Base-by-base conservation (phyloP, 306 rosid genomes). In the Spatholobus suberectus region DNA sequence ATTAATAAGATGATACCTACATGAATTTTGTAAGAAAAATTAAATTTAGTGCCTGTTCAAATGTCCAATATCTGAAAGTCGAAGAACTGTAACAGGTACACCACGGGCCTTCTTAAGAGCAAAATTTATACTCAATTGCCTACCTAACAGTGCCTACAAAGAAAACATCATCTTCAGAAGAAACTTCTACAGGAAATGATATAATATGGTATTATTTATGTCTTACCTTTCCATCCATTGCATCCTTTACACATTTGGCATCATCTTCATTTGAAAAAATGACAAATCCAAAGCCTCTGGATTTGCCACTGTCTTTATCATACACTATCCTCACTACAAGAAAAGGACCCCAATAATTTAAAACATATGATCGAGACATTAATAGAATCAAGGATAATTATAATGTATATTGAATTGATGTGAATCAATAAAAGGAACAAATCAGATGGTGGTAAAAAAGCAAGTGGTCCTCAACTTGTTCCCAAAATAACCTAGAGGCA, bases 241-340 rank as follows among this genome's bases (percentile, higher is more conserved):
- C 93, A 75, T 92, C 91, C 87, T 90, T 94, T 2, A 97, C 98
- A 84, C 84, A 77, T 62, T 47, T 75, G 43, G 98, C 96, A 62
- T 88, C 86, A 70, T 90, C 90, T 83, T 84, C 94, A 59, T 83
- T 86, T 61, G 88, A 70, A 83, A 92, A 94, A 51, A 83, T 77
- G 63, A 94, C 97, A 83, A 94, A 94, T 23, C 98, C 97, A 61
- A 91, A 92, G 78, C 98, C 98, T 84, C 96, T 92, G 67, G 94
- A 86, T 79, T 97, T 86, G 9, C 98, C 98, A 9, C 90, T 87
- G 86, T 91, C 97, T 88, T 88, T 91, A 76, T 92, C 97, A 73
- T 94, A 94, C 51, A 87, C 77, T 74, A 94, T 92, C 54, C 83
- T 92, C 80, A 90, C 97, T 94, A 70, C 59, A 70, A 58, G 3